phyloP scores from a whole-genome alignment of 2,329 filamentous ascomycete species.

The Karstenula rhodostoma region DNA sequence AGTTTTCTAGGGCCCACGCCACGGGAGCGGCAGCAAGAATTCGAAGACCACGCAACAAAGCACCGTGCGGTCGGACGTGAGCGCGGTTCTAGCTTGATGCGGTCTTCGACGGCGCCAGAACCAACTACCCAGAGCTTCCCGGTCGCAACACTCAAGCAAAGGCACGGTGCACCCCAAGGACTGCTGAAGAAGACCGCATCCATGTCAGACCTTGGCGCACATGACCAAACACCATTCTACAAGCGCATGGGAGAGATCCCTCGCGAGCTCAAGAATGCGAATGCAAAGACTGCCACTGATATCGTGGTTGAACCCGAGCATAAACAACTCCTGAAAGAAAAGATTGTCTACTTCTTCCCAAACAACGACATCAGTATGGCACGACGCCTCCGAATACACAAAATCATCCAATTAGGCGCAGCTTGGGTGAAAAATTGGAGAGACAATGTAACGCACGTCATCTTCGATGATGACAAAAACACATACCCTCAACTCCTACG shows the following conservation, averaged over 20 bases:
- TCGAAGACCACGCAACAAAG: conserved; percentile 30
- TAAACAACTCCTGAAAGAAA: conserved; percentile 44
- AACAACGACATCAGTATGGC: conserved; percentile 75
- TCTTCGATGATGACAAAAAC: conserved; percentile 74
- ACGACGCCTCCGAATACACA: conserved; percentile 75
- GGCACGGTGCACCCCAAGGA: conserved; percentile 8
- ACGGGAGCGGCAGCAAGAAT: conserved; percentile 38
- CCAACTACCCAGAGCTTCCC: conserved; percentile 26
- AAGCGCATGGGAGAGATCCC: conserved; percentile 38
- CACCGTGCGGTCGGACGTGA: conserved; percentile 25
- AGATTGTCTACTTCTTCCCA: conserved; percentile 72
- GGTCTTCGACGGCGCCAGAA: conserved; percentile 32
- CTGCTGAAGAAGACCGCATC: conserved; percentile 36
- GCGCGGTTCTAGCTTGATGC: conserved; percentile 16
- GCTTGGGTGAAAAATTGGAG: conserved; percentile 69
- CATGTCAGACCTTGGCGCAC: conserved; percentile 24
- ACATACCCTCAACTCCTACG: conserved; percentile 69
- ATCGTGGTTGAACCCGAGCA: conserved; percentile 43
- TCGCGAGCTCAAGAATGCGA: conserved; percentile 38
- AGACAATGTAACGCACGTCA: conserved; percentile 73
- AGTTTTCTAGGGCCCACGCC: conserved; percentile 44
- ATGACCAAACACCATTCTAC: conserved; percentile 36
- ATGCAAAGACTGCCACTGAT: conserved; percentile 36
- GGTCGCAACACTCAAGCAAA: conserved; percentile 17
- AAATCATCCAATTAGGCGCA: conserved; percentile 71